phyloP scores from a whole-genome alignment of 2,329 filamentous ascomycete species.

The Exophiala oligosperma region DNA sequence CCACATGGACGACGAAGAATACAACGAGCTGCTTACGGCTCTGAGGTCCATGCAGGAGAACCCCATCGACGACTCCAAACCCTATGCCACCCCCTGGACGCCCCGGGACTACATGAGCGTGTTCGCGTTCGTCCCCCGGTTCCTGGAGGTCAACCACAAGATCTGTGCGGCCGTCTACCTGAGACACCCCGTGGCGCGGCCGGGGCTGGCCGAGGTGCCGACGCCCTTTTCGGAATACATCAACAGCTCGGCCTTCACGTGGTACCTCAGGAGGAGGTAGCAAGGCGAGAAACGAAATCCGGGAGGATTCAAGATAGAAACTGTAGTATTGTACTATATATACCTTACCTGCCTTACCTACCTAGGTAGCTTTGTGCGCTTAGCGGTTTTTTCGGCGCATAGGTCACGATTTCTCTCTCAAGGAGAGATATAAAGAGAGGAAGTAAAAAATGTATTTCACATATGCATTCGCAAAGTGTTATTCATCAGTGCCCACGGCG shows the following conservation, averaged over 20 bases:
- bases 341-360: too few relatives aligned
- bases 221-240: conserved; percentile 72
- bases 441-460: too few relatives aligned
- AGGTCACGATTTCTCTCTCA: background rate
- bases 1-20: conserved; percentile 50
- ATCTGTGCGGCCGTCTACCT: conserved; percentile 95
- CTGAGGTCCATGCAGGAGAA: conserved; percentile 70
- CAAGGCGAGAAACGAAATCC: background rate
- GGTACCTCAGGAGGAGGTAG: conserved; percentile 84
- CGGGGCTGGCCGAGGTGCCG: conserved; percentile 77
- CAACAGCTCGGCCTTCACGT: conserved; percentile 85
- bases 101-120: conserved; percentile 84
- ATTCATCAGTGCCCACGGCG: too few relatives aligned
- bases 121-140: conserved; percentile 92
- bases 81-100: conserved; percentile 88
- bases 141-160: conserved; percentile 96
- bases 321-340: conserved; percentile 3
- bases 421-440: too few relatives aligned
- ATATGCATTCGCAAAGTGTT: too few relatives aligned
- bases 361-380: background rate
- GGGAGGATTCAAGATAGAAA: too few relatives aligned
- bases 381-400: too few relatives aligned
- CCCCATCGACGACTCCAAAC: conserved; percentile 72
- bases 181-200: conserved; percentile 85
- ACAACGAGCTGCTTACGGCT: conserved; percentile 53